phyloP scores from a whole-genome alignment of 2,329 filamentous ascomycete genomes.

The Aspergillus floridensis region DNA sequence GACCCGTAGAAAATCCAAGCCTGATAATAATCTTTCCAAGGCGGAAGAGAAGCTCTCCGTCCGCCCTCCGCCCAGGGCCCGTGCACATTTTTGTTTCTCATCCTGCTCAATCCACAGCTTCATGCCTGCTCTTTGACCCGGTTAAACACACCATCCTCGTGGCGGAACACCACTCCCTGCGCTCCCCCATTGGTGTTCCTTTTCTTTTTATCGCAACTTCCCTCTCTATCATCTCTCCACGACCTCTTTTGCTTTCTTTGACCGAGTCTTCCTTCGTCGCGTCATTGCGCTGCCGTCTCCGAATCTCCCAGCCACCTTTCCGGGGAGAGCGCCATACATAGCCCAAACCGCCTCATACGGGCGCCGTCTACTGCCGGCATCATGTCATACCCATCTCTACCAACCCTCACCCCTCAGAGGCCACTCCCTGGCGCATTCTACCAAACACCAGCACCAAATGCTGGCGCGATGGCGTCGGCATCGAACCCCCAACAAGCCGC shows the following conservation, averaged over 20 bases:
- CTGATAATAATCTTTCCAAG: slow-evolving; percentile 6
- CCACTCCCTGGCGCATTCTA: slow-evolving; percentile 44
- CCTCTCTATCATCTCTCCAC: slow-evolving; percentile 13
- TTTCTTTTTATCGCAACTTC: background rate
- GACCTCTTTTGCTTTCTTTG: slow-evolving; percentile 15
- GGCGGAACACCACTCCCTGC: slow-evolving; percentile 13
- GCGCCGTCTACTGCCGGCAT: slow-evolving; percentile 18
- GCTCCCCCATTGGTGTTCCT: slow-evolving; percentile 19
- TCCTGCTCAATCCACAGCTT: slow-evolving; percentile 14
- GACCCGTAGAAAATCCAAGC: background rate
- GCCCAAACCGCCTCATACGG: slow-evolving; percentile 9
- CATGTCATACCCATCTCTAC: slow-evolving; percentile 45
- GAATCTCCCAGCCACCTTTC: slow-evolving; percentile 17
- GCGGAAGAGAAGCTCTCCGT: slow-evolving; percentile 19
- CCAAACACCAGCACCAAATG: slow-evolving; percentile 39
- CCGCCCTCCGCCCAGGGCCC: slow-evolving; percentile 25
- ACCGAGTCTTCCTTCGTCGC: slow-evolving; percentile 7
- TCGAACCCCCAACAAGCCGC: slow-evolving; percentile 31
- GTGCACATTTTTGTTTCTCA: slow-evolving; percentile 40
- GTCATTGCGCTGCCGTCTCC: slow-evolving; percentile 17
- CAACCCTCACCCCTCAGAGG: slow-evolving; percentile 38
- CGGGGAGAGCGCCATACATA: slow-evolving; percentile 26
- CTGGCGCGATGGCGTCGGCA: slow-evolving; percentile 36
- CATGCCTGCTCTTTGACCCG: slow-evolving; percentile 11
- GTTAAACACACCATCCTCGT: slow-evolving; percentile 11